phyloP scores from a whole-genome alignment of 208 protist species.

The Trypanosoma congolense region DNA sequence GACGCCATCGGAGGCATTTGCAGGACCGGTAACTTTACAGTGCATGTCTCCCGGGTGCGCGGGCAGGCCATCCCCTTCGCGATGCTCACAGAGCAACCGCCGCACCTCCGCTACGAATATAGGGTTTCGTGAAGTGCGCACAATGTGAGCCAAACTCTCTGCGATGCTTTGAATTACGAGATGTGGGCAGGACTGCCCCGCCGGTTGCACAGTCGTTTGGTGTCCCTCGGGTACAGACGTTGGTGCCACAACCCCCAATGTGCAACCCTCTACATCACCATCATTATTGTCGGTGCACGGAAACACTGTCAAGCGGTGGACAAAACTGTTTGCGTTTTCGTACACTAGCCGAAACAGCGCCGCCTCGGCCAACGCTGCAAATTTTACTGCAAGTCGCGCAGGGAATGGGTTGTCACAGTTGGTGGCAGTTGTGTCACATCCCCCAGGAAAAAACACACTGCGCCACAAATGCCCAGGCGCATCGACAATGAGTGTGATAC shows the following conservation, averaged over 20 bases:
- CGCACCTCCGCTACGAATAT: slow-evolving; percentile 53
- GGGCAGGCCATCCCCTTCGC: neutral
- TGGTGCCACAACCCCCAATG: neutral
- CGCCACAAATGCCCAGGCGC: slow-evolving; percentile 6
- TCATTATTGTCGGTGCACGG: neutral
- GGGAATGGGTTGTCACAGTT: neutral
- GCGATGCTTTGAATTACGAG: slow-evolving; percentile 51
- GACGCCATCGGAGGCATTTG: neutral
- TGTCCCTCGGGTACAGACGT: too few relatives aligned
- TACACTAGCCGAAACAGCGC: slow-evolving; percentile 37
- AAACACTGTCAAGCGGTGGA: slow-evolving; percentile 5
- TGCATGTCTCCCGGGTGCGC: neutral
- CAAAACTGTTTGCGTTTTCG: slow-evolving; percentile 47
- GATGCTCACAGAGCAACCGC: slow-evolving; percentile 33
- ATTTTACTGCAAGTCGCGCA: slow-evolving; percentile 4
- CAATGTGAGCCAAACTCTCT: slow-evolving; percentile 50
- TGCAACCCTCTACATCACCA: neutral
- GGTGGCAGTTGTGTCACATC: neutral
- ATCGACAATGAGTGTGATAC: slow-evolving; percentile 25
- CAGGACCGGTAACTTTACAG: neutral
- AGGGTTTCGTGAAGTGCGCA: slow-evolving; percentile 36
- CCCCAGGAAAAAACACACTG: neutral
- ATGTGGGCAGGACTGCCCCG: slow-evolving; percentile 20
- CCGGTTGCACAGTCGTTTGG: too few relatives aligned
- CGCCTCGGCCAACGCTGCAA: slow-evolving; percentile 30